Conservation (phyloP, 2,329 filamentous ascomycete species). For the Fusarium tuaranense region DNA sequence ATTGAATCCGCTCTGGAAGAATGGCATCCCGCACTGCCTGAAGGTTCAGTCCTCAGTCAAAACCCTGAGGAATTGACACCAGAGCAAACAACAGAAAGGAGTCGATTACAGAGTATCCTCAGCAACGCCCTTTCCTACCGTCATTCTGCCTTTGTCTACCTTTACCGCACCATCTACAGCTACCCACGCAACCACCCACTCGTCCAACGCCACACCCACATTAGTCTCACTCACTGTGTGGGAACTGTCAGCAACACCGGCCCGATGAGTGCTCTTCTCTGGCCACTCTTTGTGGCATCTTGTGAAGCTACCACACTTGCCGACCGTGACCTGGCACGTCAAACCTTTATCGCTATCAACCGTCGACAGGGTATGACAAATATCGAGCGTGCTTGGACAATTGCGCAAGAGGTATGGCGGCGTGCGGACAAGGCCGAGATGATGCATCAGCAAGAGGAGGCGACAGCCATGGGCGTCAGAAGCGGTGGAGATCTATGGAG, state of each 20-base stretch:
- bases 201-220: constrained; percentile 66
- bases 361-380: constrained; percentile 74
- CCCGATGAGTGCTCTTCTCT: constrained; percentile 73
- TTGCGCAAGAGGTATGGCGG: constrained; percentile 72
- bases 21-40: constrained; percentile 66
- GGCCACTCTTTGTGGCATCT: constrained; percentile 73
- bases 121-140: constrained; percentile 72
- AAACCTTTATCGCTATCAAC: constrained; percentile 65
- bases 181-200: constrained; percentile 58
- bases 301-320: constrained; percentile 65
- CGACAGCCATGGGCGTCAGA: constrained; percentile 29
- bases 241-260: constrained; percentile 66
- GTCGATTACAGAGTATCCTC: constrained; percentile 64
- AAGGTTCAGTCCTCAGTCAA: constrained; percentile 45
- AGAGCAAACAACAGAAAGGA: constrained; percentile 50
- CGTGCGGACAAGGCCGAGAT: constrained; percentile 57
- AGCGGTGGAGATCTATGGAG: constrained; percentile 63
- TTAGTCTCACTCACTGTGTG: constrained; percentile 65
- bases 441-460: constrained; percentile 42
- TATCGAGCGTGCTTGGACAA: constrained; percentile 70
- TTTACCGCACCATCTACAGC: constrained; percentile 66
- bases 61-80: constrained; percentile 39
- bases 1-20: constrained; percentile 66
- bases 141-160: constrained; percentile 68
- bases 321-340: constrained; percentile 64